Evolutionary conservation across 352 stramenopile species (phyloP).

Genomic region (Blastocystis sp.): DNA sequence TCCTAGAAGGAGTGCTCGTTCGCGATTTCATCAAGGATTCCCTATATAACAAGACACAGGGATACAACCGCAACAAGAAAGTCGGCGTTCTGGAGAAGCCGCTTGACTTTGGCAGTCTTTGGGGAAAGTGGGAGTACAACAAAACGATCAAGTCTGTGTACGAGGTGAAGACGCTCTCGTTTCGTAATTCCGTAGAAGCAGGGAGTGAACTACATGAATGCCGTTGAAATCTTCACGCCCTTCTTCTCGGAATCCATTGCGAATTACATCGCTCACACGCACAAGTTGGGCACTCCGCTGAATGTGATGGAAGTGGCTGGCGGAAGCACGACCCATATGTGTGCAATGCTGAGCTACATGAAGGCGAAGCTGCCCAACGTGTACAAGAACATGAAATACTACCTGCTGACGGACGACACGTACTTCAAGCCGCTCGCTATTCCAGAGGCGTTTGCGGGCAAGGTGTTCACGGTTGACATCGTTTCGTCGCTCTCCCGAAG

Average conservation of each 20-base stretch:
- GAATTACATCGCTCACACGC: background rate
- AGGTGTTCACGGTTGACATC: background rate
- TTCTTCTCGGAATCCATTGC: constrained; percentile 26
- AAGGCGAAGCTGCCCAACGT: constrained; percentile 40
- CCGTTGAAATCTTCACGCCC: constrained; percentile 18
- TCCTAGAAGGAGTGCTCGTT: background rate
- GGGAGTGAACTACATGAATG: constrained; percentile 46
- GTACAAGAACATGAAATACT: constrained; percentile 36
- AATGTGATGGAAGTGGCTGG: background rate
- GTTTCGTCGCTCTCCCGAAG: background rate
- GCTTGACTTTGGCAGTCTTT: constrained; percentile 32
- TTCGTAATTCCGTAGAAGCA: background rate
- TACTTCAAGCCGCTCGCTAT: constrained; percentile 1
- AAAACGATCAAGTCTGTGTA: background rate
- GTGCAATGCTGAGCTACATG: background rate
- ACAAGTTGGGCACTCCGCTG: constrained; percentile 41
- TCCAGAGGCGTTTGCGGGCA: background rate
- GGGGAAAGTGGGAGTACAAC: constrained; percentile 35
- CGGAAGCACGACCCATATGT: background rate
- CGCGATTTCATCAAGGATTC: constrained; percentile 41
- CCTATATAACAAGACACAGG: constrained; percentile 5
- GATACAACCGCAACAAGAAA: constrained; percentile 30
- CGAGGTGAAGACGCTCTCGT: background rate
- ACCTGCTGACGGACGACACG: constrained; percentile 2
- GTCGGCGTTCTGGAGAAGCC: constrained; percentile 6